Conservation (phyloP, 139 green algal genomes). For the Pleodorina starrii region DNA sequence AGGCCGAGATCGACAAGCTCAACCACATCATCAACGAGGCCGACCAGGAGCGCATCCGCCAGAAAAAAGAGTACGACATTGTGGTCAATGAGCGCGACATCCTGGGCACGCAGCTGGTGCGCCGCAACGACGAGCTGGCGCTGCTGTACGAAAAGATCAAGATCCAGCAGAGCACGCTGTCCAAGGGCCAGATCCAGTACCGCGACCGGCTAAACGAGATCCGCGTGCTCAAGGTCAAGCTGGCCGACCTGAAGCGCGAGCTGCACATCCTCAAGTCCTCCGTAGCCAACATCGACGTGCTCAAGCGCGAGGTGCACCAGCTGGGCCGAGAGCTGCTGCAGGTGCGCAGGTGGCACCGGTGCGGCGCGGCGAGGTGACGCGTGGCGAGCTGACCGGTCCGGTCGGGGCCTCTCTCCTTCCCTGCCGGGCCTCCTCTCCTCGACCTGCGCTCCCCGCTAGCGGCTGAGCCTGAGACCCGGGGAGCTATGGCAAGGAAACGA, state of each 20-base stretch:
- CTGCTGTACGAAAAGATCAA: slow-evolving; percentile 97
- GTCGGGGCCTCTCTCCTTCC: too few species aligned
- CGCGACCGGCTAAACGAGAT: slow-evolving; percentile 93
- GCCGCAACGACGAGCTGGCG: slow-evolving; percentile 94
- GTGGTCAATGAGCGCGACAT: slow-evolving; percentile 93
- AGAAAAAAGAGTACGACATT: slow-evolving; percentile 93
- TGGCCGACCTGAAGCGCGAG: slow-evolving; percentile 87
- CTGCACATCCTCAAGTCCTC: slow-evolving; percentile 84
- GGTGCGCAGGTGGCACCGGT: too few species aligned
- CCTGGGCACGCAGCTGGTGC: slow-evolving; percentile 88
- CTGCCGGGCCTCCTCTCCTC: too few species aligned
- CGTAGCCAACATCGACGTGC: slow-evolving; percentile 88
- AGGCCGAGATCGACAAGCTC: slow-evolving; percentile 86
- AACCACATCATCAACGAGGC: slow-evolving; percentile 89
- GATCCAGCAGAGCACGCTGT: slow-evolving; percentile 90
- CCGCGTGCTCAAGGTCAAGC: slow-evolving; percentile 90
- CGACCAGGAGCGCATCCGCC: slow-evolving; percentile 80
- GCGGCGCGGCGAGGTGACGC: too few species aligned
- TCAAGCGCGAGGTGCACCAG: slow-evolving; percentile 93
- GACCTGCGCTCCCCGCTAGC: too few species aligned
- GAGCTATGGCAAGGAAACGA: too few species aligned
- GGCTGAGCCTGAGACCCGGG: too few species aligned
- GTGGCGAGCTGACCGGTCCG: too few species aligned
- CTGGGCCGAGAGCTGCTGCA: slow-evolving; percentile 88
- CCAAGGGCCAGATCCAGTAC: slow-evolving; percentile 92